Conservation (phyloP, 116 monocot species). For the Trichopus zeylanicus region DNA sequence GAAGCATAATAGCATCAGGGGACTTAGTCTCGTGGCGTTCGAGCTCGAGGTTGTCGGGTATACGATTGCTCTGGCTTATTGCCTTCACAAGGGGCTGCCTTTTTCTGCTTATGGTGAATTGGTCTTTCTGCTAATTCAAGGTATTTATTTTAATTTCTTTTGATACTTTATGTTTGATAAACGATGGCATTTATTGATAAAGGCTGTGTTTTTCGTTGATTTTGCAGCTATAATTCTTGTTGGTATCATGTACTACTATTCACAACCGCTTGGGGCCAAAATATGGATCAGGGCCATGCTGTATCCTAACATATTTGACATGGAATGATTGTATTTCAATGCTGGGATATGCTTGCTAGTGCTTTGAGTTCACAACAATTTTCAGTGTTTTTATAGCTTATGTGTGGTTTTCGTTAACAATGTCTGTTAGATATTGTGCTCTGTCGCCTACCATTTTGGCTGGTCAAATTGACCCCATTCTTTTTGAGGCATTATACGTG, state of each 20-base stretch:
- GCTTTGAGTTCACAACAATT: no score
- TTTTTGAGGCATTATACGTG: conserved; percentile 93
- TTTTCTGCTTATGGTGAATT: conserved; percentile 98
- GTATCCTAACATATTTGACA: conserved; percentile 59
- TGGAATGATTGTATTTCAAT: neutral
- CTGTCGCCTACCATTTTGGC: conserved; percentile 73
- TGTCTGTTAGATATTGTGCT: conserved; percentile 69
- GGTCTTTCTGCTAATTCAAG: conserved; percentile 82
- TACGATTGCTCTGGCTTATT: conserved; percentile 94
- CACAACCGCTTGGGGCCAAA: conserved; percentile 58
- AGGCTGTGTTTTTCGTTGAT: conserved; percentile 11
- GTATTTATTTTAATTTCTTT: conserved; percentile 26
- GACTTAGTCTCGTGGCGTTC: conserved; percentile 80
- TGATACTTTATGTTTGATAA: no score
- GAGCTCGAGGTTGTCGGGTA: conserved; percentile 94
- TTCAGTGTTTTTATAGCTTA: no score
- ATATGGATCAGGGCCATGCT: conserved; percentile 59
- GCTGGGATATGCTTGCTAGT: no score
- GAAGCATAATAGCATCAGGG: conserved; percentile 69
- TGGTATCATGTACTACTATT: conserved; percentile 79
- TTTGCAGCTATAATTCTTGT: conserved; percentile 84
- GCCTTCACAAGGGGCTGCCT: conserved; percentile 82
- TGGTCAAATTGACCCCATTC: conserved; percentile 77
- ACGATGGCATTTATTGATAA: no score
- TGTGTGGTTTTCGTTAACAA: conserved; percentile 40